phyloP scores from a whole-genome alignment of 192 early-diverging fungal species.

The Paraglomus occultum region DNA sequence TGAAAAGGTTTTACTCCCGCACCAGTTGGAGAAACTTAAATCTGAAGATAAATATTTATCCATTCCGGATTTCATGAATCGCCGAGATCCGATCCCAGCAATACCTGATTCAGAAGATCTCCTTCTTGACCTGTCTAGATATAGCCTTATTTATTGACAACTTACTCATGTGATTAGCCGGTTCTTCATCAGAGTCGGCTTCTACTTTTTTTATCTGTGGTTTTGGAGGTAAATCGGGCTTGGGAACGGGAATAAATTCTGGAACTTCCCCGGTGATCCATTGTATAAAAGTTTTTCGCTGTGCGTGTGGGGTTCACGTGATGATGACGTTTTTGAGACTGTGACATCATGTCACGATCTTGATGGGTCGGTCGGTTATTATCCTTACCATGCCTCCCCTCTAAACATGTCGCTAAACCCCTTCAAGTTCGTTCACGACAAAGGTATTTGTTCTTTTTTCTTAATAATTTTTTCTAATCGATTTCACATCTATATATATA shows the following conservation, averaged over 20 bases:
- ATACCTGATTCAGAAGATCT: slow-evolving; percentile 1
- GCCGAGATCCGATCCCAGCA: not conserved
- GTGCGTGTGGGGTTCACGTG: too few relatives aligned
- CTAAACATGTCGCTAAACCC: too few relatives aligned
- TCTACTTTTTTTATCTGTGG: slow-evolving; percentile 17
- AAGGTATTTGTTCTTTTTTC: slow-evolving; percentile 12
- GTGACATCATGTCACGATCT: too few relatives aligned
- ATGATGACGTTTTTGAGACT: too few relatives aligned
- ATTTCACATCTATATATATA: not conserved
- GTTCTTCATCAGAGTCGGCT: slow-evolving; percentile 12
- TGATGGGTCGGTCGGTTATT: too few relatives aligned
- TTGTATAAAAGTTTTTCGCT: too few relatives aligned
- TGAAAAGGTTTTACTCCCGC: not conserved
- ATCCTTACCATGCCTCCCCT: too few relatives aligned
- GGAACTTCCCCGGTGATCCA: too few relatives aligned
- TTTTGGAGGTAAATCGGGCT: too few relatives aligned
- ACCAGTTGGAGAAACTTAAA: slow-evolving; percentile 7
- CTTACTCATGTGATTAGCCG: not conserved
- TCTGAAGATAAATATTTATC: not conserved
- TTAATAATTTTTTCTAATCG: slow-evolving; percentile 10
- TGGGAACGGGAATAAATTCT: too few relatives aligned
- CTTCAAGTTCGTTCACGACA: not conserved
- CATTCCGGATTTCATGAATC: slow-evolving; percentile 2
- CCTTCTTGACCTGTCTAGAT: too few relatives aligned
- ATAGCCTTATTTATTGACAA: slow-evolving; percentile 15